Evolutionary conservation across 106 monocot species (phyloP), one percentile per base, ranked within the genome.

Genomic region (Dactylorhiza incarnata): DNA sequence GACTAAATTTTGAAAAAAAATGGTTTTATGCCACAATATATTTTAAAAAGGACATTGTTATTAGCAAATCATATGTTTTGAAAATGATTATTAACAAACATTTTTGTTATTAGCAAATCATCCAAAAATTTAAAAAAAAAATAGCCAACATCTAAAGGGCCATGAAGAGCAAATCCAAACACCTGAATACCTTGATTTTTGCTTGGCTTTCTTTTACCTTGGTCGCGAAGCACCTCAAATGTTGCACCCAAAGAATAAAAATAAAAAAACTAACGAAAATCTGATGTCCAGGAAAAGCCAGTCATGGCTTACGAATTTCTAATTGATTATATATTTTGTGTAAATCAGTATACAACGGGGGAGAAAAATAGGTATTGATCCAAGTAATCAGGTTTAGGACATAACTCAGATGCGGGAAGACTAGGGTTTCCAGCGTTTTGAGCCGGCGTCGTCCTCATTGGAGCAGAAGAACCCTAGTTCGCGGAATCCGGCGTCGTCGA

Each of bases 161-260:
- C 29, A 53, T 46, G n/a, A 69, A 24, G 23, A 17, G 17, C n/a
- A n/a, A n/a, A 17, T 20, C 9, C 17, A 20, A 17, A 51, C 72
- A n/a, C n/a, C n/a, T n/a, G n/a, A n/a, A n/a, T 74, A 89, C 89
- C 89, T 89, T 89, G 25, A 80, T 72, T 2, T 72, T 75, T 16
- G 59, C 82, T 77, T 71, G 76, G 10, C 23, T 75, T 5, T 80
- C 17, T 37, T 78, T 83, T 17, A 59, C 66, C 59, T 80, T 79
- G 45, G 80, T 81, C 45, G 88, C 82, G 52, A 83, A 88, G 37
- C 54, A 67, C 73, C 85, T 83, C 59, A 44, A 71, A 61, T 72
- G 49, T 85, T 89, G 81, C 67, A 81, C 44, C 23, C n/a, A 9
- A 11, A 66, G 9, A 1, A 12, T 11, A 44, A 29, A 77, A 0